Percentiles rank a stretch among this genome's conserved stretches.
Conservation (phyloP, 192 early-diverging fungal genomes). For the Phycomyces nitens region DNA sequence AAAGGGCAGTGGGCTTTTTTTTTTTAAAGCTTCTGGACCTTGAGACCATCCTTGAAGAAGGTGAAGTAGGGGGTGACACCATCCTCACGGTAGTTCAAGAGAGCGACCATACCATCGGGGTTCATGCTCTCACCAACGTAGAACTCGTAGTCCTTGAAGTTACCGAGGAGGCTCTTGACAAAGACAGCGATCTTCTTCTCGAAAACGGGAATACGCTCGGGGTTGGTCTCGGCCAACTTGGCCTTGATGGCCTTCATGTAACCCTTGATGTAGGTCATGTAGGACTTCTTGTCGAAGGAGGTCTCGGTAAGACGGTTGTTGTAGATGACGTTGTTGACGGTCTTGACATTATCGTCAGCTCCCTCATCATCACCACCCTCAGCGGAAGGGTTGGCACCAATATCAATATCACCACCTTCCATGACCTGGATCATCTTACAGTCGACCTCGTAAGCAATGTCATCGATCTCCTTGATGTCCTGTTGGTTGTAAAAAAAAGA, state of each 20-base stretch:
- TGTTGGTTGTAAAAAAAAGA: conserved; percentile 5
- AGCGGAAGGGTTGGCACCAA: conserved; percentile 90
- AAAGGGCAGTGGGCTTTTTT: no score
- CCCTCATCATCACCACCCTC: conserved; percentile 68
- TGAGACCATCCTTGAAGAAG: conserved; percentile 88
- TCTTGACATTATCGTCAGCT: conserved; percentile 55
- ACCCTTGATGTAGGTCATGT: conserved; percentile 87
- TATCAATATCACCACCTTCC: conserved; percentile 70
- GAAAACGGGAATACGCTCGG: conserved; percentile 60
- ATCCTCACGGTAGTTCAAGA: conserved; percentile 94
- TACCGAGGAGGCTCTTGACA: conserved; percentile 76
- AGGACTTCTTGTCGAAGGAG: conserved; percentile 88
- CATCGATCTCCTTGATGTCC: conserved; percentile 59
- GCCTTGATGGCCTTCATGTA: conserved; percentile 85
- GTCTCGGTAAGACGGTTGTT: conserved; percentile 71
- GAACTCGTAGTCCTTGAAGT: conserved; percentile 91
- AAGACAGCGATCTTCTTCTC: conserved; percentile 56
- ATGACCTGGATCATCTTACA: conserved; percentile 66
- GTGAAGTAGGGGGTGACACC: conserved; percentile 88
- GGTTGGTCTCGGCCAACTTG: conserved; percentile 54
- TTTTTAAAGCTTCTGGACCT: conserved; percentile 62
- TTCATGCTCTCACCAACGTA: conserved; percentile 85
- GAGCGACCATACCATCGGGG: conserved; percentile 80
- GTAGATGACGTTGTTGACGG: conserved; percentile 87
- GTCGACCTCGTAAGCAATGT: conserved; percentile 73